Base-by-base conservation (phyloP, 495 filamentous ascomycete species). In the Venustampulla echinocandica region DNA sequence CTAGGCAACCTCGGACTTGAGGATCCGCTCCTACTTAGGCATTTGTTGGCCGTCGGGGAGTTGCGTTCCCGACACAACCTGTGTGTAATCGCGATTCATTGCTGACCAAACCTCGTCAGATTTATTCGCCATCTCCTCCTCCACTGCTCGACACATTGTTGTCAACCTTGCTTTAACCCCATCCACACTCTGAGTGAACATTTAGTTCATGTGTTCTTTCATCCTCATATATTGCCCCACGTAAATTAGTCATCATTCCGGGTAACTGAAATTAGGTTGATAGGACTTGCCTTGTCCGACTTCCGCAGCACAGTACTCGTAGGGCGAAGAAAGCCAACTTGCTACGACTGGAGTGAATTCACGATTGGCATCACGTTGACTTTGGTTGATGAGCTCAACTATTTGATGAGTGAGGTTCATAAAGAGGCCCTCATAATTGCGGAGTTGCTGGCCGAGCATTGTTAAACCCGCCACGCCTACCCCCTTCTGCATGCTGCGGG, bases 281-380 rank as follows among this genome's bases (percentile, higher is more conserved):
- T 7, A 5, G n/a, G 13, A 23, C 17, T 40, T 9, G n/a, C 37
- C 37, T 21, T 3, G 15, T 71, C 74, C 77, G 35, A 27, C 37
- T 56, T 77, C 71, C 1, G 55, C 28, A 11, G 49, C 47, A 49
- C 75, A 79, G 10, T 38, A 54, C 0, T 65, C 54, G 49, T 84
- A 84, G 1, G 67, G 70, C 4, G 58, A 37, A 0, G 24, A 21
- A 71, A 84, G 80, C 23, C 54, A 48, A 0, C 54, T 11, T 21
- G 64, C 56, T 21, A 83, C 74, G 17, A 68, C 60, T 1, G 75
- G 77, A 10, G 63, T 68, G 42, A 81, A 82, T 19, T 64, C 54
- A 5, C 80, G 70, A 53, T 73, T 82, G 24, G 72, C 70, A 2
- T 79, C 76, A 23, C 70, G 66, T 51, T 81, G 79, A 4, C 58